Conservation (phyloP, 148 eudicot species). For the Polygonum maritimum region DNA sequence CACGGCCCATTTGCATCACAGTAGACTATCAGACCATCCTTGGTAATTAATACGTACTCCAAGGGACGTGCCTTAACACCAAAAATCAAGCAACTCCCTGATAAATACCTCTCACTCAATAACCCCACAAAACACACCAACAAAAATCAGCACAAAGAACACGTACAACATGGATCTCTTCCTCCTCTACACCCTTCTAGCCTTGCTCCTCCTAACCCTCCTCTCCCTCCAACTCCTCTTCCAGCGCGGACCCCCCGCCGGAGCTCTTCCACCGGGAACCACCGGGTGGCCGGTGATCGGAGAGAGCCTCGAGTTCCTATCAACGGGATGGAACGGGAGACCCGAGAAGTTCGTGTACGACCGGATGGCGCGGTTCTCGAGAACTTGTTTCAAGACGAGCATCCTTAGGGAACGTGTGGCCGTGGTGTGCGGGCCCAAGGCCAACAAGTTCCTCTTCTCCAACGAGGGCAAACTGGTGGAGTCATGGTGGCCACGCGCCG, state of each 20-base stretch:
- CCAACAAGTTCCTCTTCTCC: constrained; percentile 34
- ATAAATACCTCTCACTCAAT: not conserved
- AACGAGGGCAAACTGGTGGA: constrained; percentile 26
- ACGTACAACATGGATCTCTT: constrained; percentile 16
- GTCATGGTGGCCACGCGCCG: constrained; percentile 34
- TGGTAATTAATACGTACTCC: too few species aligned
- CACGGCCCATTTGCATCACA: too few species aligned
- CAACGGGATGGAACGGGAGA: constrained; percentile 30
- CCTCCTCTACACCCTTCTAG: constrained; percentile 14
- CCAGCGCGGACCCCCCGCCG: not conserved
- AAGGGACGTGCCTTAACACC: too few species aligned
- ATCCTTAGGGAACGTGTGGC: constrained; percentile 24
- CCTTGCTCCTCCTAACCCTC: constrained; percentile 12
- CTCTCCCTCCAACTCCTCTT: constrained; percentile 16
- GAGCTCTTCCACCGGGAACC: constrained; percentile 25
- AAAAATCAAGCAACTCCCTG: not conserved
- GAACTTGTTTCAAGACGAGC: constrained; percentile 20
- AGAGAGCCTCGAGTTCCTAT: constrained; percentile 21
- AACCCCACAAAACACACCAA: not conserved
- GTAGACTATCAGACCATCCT: too few species aligned
- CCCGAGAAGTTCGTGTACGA: constrained; percentile 34
- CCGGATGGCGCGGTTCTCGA: constrained; percentile 20
- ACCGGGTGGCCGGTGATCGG: constrained; percentile 31
- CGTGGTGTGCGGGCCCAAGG: constrained; percentile 21
- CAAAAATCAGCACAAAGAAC: not conserved